Base-by-base conservation (phyloP, 1,139 yeast species). In the Spathaspora sp. region DNA sequence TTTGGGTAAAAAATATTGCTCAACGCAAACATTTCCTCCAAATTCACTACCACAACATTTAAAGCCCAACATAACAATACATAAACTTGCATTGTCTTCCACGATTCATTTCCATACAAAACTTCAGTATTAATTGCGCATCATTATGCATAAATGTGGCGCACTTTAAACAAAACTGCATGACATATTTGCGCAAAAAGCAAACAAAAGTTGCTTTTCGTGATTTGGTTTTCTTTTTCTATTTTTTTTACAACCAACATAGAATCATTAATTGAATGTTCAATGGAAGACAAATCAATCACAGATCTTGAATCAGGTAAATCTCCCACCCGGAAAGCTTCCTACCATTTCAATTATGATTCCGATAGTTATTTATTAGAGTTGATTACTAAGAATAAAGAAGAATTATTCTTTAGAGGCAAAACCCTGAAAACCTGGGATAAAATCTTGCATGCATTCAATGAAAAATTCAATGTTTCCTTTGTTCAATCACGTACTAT, bases 391-490 rank as follows among this genome's bases (percentile, higher is more conserved):
- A 54, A 54, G 41, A 53, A 60, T 46, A 51, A 56, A 11, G 56
- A 57, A 20, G 65, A 59, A 26, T 52, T 66, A 3, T 64, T 62
- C 48, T 63, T 63, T n/a, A 47, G 70, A 40, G 71, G 71, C 2
- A 56, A 59, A 34, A 61, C 65, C 18, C 53, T 64, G 38, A 63
- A 58, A 47, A 65, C 68, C 0, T 66, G 71, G 71, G 60, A 59
- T 20, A 44, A 49, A 7, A 60, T 66, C 8, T 54, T 65, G 18
- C 48, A 49, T 16, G 60, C 62, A 41, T 65, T 65, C 46, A 66
- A 66, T 47, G 47, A 49, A 4, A 48, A 49, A 16, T 53, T 55
- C 41, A 48, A 57, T 24, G 45, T 64, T 29, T 54, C 52, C 15
- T 60, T 65, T 15, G 47, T 64, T 2, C 70, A 65, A 48, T 56